These are phyloP conservation scores for Termitomyces sp. DNA, from an alignment of 768 basidiomycete genomes.

Conservation along the genomic window DNA sequence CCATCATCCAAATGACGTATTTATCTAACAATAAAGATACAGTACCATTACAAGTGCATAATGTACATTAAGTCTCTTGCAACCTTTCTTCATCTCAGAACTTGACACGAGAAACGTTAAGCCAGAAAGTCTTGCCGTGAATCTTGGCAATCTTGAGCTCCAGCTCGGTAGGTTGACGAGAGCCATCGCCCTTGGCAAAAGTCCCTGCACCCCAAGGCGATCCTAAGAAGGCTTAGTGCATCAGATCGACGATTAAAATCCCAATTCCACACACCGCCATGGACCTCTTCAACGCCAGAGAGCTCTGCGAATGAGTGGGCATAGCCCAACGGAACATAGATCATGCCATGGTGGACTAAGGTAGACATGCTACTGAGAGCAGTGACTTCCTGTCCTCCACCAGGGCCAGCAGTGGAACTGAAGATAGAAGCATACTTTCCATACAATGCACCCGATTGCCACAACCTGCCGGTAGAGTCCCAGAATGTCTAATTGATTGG, in stretches of 20 bases:
- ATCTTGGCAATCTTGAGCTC: conserved; percentile 53
- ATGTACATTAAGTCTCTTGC: neutral
- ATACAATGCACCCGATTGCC: conserved; percentile 51
- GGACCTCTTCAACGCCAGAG: conserved; percentile 43
- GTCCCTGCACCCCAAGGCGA: conserved; percentile 81
- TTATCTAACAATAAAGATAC: neutral
- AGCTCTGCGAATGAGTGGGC: conserved; percentile 33
- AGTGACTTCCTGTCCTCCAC: conserved; percentile 75
- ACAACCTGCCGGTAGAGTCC: conserved; percentile 69
- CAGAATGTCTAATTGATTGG: conserved; percentile 55
- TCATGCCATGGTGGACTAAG: conserved; percentile 66
- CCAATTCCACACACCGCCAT: conserved; percentile 43
- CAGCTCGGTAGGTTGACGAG: conserved; percentile 52
- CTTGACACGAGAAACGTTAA: conserved; percentile 15
- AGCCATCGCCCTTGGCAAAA: conserved; percentile 45
- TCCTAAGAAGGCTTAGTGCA: conserved; percentile 33
- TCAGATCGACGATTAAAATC: neutral
- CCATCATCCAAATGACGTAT: neutral
- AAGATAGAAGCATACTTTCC: conserved; percentile 79
- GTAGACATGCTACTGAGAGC: conserved; percentile 47
- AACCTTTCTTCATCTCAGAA: neutral
- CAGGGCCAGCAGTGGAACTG: conserved; percentile 62
- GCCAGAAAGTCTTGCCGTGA: conserved; percentile 53
- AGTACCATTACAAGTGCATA: neutral
- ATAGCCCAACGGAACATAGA: conserved; percentile 72